Evolutionary conservation across 331 rosid genomes (phyloP), one percentile per base, ranked within the genome.

Genomic region (Stylosanthes scabra): DNA sequence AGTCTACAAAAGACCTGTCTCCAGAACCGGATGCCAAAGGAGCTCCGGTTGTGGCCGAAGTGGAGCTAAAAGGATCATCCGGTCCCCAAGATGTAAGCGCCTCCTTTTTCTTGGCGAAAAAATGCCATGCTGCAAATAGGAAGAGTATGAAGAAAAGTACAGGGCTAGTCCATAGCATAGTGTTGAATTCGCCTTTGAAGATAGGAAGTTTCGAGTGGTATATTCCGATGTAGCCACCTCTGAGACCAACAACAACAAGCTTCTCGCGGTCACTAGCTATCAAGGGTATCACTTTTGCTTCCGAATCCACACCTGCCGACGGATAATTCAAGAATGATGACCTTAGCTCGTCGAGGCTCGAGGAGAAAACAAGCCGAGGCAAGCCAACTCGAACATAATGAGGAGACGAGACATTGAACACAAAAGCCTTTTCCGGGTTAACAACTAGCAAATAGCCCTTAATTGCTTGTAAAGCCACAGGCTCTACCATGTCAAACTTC

Each of bases 1-100:
- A 78, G 71, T 94, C 99, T 14, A 59, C 86, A 39, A 86, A 90
- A 12, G 96, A 83, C 68, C 97, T 80, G 9, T 88, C 99, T 11
- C 86, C 90, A 2, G 97, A 70, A 56, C 81, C 81, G 6, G 90
- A 86, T 69, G 82, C 88, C 63, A 92, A 42, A 8, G 99, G 97
- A 49, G 98, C 96, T 66, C 90, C 80, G 1, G 88, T 16, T 1
- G 88, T 64, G 8, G 87, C 84, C 3, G 94, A 74, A 3, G 97
- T 67, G 6, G 97, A 84, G 20, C 75, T 90, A 71, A 88, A 92
- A 9, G 99, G 96, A 71, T 92, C 97, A 4, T 92, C 99, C 0
- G 97, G 97, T 67, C 97, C 99, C 99, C 99, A 95, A 1, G 98
- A 95, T 52, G 98, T 95, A 59, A 95, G 97, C 1, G 99, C 92